phyloP scores from a whole-genome alignment of 1,139 yeast genomes.

The Yamadazyma spencermartinsiae region DNA sequence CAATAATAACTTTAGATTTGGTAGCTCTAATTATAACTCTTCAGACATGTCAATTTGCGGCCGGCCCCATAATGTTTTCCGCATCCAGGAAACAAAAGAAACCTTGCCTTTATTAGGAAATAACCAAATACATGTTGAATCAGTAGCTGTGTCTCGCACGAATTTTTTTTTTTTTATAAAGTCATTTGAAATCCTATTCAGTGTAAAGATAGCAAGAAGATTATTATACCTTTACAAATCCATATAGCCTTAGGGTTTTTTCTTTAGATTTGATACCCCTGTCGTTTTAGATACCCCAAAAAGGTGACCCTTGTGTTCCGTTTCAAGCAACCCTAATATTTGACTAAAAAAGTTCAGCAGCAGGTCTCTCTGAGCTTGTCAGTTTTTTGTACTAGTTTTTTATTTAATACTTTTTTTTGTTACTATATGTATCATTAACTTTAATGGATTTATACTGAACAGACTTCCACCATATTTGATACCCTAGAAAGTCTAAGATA shows the following conservation, averaged over 20 bases:
- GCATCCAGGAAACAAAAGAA: neutral
- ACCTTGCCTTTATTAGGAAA: too few relatives aligned
- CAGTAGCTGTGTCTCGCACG: neutral
- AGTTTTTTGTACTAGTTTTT: neutral
- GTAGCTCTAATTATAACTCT: too few relatives aligned
- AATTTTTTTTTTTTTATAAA: neutral
- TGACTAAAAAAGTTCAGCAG: neutral
- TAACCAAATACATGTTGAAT: neutral
- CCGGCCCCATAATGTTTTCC: too few relatives aligned
- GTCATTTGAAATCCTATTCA: neutral
- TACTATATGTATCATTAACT: neutral
- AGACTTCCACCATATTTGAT: too few relatives aligned
- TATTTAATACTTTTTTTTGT: neutral
- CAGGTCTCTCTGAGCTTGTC: neutral
- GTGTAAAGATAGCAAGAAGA: neutral
- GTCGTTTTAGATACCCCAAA: neutral
- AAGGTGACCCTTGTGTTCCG: too few relatives aligned
- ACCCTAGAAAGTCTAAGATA: slow-evolving; percentile 5
- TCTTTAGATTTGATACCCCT: neutral
- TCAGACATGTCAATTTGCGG: too few relatives aligned
- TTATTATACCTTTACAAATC: too few relatives aligned
- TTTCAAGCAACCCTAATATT: too few relatives aligned
- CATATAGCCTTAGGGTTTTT: too few relatives aligned
- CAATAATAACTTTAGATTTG: too few relatives aligned
- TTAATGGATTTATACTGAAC: neutral